phyloP scores from a whole-genome alignment of 2,329 filamentous ascomycete genomes.

The Colletotrichum sp. region DNA sequence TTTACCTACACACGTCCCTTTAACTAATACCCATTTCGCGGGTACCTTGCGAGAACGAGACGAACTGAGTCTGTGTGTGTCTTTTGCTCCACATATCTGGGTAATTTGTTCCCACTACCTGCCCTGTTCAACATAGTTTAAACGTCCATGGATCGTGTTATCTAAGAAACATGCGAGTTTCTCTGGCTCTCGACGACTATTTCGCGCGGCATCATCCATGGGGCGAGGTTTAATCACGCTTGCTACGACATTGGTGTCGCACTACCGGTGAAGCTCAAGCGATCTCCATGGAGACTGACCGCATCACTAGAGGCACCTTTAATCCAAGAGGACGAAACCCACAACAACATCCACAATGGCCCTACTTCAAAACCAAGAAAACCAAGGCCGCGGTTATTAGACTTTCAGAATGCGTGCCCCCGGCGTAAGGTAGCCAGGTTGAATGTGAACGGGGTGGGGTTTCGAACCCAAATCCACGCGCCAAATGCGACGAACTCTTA shows the following conservation, averaged over 20 bases:
- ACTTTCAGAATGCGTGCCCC: background rate
- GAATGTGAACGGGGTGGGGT: background rate
- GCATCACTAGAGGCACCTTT: background rate
- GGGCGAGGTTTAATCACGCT: background rate
- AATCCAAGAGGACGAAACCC: background rate
- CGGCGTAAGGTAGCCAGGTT: background rate
- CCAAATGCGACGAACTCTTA: background rate
- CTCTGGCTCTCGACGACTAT: background rate
- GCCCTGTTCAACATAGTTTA: background rate
- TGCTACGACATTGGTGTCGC: background rate
- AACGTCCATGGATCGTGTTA: background rate
- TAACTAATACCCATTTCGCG: background rate
- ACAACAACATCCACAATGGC: background rate
- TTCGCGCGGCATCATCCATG: background rate
- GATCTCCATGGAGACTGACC: background rate
- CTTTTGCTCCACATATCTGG: background rate
- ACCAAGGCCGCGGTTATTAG: background rate
- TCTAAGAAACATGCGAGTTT: background rate
- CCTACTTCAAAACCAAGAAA: background rate
- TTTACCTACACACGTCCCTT: background rate
- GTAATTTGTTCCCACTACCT: background rate
- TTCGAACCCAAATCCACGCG: background rate
- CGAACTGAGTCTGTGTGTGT: background rate
- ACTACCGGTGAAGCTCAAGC: background rate
- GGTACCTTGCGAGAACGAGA: background rate